Conservation (phyloP, 345 rosid species). For the Heritiera littoralis region DNA sequence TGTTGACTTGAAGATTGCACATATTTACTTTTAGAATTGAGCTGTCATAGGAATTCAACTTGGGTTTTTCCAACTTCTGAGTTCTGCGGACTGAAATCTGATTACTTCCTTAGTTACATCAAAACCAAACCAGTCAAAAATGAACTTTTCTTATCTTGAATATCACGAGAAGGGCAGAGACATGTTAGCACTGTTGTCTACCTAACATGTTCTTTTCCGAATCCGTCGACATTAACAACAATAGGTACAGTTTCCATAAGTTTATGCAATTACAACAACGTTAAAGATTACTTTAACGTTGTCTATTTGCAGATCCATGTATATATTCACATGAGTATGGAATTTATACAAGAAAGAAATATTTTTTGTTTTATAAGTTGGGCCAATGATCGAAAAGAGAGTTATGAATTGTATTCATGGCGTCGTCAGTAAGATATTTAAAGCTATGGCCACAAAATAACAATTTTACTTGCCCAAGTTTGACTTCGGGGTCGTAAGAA, state of each 20-base stretch:
- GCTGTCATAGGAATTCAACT: background rate
- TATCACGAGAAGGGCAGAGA: background rate
- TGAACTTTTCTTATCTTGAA: background rate
- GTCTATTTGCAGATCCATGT: too few relatives aligned
- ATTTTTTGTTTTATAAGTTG: background rate
- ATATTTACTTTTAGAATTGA: background rate
- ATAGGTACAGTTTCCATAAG: background rate
- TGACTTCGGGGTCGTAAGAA: background rate
- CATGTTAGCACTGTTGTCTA: background rate
- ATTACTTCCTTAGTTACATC: background rate
- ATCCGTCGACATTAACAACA: background rate
- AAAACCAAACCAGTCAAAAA: background rate
- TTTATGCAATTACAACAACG: background rate
- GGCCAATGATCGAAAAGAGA: background rate
- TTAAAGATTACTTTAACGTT: background rate
- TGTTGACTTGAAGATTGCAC: slow-evolving; percentile 2
- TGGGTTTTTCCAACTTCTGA: background rate
- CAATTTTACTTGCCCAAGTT: background rate
- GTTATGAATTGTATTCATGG: background rate
- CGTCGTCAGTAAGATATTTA: background rate
- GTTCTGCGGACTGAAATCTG: background rate
- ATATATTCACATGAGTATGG: background rate
- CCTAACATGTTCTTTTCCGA: background rate
- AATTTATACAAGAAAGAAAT: background rate
- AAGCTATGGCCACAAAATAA: background rate